Percentiles rank a stretch among this genome's conserved stretches.
Evolutionary conservation across 345 rosid genomes (phyloP).

Genomic region (Brassica rapa): DNA sequence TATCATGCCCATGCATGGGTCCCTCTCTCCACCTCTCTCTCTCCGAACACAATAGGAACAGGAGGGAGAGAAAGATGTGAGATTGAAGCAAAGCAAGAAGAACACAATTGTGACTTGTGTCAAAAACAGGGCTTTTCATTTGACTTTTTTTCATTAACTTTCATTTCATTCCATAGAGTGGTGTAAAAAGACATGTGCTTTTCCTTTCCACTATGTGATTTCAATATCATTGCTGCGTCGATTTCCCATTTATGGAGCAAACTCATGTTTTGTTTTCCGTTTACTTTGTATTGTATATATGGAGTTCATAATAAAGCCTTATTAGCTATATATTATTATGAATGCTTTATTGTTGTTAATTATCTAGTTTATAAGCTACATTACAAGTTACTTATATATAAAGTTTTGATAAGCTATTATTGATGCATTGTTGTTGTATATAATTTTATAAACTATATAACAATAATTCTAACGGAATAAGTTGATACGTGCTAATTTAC

Average conservation of each 20-base stretch:
- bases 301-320: not conserved
- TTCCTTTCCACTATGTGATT: constrained; percentile 35
- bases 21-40: constrained; percentile 40
- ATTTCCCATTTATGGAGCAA: constrained; percentile 39
- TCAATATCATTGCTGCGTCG: constrained; percentile 34
- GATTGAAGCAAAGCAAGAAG: constrained; percentile 38
- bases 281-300: not conserved
- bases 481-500: not conserved
- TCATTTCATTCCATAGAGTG: constrained; percentile 30
- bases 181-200: constrained; percentile 28
- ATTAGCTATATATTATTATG: not conserved
- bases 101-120: constrained; percentile 30
- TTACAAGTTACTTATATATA: not conserved
- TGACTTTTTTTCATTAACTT: constrained; percentile 33
- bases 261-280: constrained; percentile 31
- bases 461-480: not conserved
- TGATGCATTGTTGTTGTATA: not conserved
- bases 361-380: not conserved
- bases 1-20: constrained; percentile 45
- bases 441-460: not conserved
- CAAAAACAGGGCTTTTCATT: constrained; percentile 32
- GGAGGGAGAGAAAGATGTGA: constrained; percentile 36
- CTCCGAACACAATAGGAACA: not conserved
- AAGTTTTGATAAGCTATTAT: not conserved
- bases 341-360: not conserved